Evolutionary conservation across 495 filamentous ascomycete species (phyloP).

Genomic region (Neurospora sp.): DNA sequence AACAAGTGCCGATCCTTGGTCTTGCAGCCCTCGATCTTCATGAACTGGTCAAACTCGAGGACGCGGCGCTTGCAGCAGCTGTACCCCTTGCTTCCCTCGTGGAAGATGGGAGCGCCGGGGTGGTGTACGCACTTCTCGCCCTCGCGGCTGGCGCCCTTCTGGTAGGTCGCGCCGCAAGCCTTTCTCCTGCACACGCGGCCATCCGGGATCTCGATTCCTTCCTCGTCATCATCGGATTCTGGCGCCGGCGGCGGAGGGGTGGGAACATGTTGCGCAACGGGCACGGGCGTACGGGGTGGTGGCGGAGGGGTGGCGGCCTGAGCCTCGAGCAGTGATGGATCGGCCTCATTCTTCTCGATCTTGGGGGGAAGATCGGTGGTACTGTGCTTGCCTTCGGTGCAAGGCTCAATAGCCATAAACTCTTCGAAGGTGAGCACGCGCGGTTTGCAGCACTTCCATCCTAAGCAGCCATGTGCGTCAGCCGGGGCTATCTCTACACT

Average conservation of each 20-base stretch:
- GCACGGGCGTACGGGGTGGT: slow-evolving; percentile 38
- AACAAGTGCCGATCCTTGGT: slow-evolving; percentile 77
- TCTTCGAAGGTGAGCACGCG: slow-evolving; percentile 98
- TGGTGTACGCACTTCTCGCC: slow-evolving; percentile 79
- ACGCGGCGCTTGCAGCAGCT: slow-evolving; percentile 92
- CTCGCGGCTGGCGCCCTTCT: slow-evolving; percentile 47
- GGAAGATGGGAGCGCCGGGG: slow-evolving; percentile 81
- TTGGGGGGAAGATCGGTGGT: slow-evolving; percentile 58
- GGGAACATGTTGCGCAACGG: slow-evolving; percentile 44
- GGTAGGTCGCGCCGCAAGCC: slow-evolving; percentile 59
- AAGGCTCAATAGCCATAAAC: slow-evolving; percentile 88
- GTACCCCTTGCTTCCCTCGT: slow-evolving; percentile 96
- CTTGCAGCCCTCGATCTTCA: slow-evolving; percentile 86
- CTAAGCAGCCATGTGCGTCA: slow-evolving; percentile 34
- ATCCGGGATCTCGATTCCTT: slow-evolving; percentile 53
- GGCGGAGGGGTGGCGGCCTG: slow-evolving; percentile 24
- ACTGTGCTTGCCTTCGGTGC: slow-evolving; percentile 89
- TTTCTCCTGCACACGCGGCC: slow-evolving; percentile 68
- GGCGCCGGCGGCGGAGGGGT: slow-evolving; percentile 55
- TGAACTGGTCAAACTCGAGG: slow-evolving; percentile 94
- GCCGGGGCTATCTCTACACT: neutral
- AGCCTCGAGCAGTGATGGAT: slow-evolving; percentile 23
- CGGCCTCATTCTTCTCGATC: slow-evolving; percentile 42
- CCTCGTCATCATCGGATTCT: slow-evolving; percentile 85
- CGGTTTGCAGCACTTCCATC: slow-evolving; percentile 99